Base-by-base conservation (phyloP, 768 basidiomycete genomes). In the Leccinum aurantiacum region DNA sequence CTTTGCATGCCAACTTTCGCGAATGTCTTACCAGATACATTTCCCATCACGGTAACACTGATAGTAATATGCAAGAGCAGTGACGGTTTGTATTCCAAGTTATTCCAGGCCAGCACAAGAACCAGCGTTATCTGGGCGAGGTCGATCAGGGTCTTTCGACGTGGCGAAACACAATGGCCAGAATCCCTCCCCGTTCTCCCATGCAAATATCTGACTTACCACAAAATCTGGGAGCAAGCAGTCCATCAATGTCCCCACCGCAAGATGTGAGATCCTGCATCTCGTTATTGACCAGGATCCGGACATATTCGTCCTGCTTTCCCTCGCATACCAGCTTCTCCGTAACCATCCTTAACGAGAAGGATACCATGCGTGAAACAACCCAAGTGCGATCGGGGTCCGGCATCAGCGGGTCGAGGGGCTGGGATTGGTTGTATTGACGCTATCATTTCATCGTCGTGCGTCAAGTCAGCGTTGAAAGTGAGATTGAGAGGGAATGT, bases 401-500 rank as follows among this genome's bases (percentile, higher is more conserved):
- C 6, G 37, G 62, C 6, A 46, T 35, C 17, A 29, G 55, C 5
- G 65, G 60, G 27, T 66, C 50, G 22, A 69, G 25, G 10, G 53
- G n/a, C n/a, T 44, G 64, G 76, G 81, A n/a, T 57, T 71, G 71
- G 78, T 81, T 56, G 79, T 78, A 57, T 56, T 57, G 93, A 86
- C 24, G 90, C 84, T 52, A 89, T 78, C 84, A 95, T 89, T 67
- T 87, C 75, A 71, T 92, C 89, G 69, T 94, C 92, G 69, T 95
- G 92, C 8, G 89, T 84, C 71, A 95, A 93, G 74, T 95, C 92
- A 22, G 82, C 85, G 66, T 90, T 91, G 49, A 91, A 67, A 6
- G 77, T 76, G 60, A 83, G 82, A 60, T 85, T 66, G 13, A 90
- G 79, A 0, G 92, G 91, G 76, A 95, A 95, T 0, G 89, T 91